These are phyloP conservation scores for Ramalina peruviana DNA, from an alignment of 495 filamentous ascomycete genomes.

Conservation along the genomic window DNA sequence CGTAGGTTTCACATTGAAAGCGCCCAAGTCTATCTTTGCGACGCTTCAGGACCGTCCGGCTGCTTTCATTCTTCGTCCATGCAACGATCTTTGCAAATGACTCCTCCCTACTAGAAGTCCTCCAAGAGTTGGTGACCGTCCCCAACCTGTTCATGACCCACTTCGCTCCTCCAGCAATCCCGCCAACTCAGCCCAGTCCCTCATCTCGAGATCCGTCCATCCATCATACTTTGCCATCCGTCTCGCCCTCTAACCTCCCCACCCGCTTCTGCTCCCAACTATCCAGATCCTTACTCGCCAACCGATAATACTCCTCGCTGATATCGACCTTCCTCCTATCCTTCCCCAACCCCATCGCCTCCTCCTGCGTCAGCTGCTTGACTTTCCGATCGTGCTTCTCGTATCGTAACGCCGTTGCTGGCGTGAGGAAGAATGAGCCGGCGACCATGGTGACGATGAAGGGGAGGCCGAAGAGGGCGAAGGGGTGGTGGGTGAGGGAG, in stretches of 20 bases:
- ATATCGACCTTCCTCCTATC: conserved; percentile 59
- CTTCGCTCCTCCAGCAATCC: too few species aligned
- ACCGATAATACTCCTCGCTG: conserved; percentile 86
- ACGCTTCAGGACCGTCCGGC: too few species aligned
- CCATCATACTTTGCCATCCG: conserved; percentile 63
- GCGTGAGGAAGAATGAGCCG: conserved; percentile 86
- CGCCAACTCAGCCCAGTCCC: too few species aligned
- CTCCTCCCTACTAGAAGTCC: too few species aligned
- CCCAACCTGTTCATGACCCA: too few species aligned
- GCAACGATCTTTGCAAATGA: too few species aligned
- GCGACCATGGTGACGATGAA: conserved; percentile 88
- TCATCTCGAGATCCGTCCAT: not conserved
- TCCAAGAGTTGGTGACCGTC: too few species aligned
- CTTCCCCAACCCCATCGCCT: conserved; percentile 67
- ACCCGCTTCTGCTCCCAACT: conserved; percentile 95
- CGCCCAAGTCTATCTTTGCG: too few species aligned
- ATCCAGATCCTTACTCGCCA: conserved; percentile 51
- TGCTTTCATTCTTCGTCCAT: too few species aligned
- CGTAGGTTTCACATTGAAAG: too few species aligned
- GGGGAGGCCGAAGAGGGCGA: conserved; percentile 88
- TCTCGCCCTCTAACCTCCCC: conserved; percentile 73
- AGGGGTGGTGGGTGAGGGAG: conserved; percentile 58
- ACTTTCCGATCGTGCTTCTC: conserved; percentile 84
- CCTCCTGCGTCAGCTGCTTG: conserved; percentile 64
- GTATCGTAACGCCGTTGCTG: conserved; percentile 84